These are phyloP conservation scores for Xanthoconium purpureum DNA, from an alignment of 768 basidiomycete species.

Conservation along the genomic window DNA sequence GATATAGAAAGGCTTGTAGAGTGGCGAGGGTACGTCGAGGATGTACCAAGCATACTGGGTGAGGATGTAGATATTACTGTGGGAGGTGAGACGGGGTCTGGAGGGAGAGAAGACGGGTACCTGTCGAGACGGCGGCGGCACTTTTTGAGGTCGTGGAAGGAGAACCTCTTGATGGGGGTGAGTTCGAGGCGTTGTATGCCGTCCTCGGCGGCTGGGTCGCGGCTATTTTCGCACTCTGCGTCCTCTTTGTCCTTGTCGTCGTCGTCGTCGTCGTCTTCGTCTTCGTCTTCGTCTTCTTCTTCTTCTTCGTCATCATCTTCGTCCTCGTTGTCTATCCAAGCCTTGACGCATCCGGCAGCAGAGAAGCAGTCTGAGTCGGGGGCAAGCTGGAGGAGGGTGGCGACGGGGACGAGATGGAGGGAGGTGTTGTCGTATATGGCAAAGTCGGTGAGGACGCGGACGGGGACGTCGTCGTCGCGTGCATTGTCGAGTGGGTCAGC, in stretches of 20 bases:
- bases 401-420: slow-evolving; percentile 39
- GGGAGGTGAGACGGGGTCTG: slow-evolving; percentile 9
- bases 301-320: slow-evolving; percentile 26
- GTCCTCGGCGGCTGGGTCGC: slow-evolving; percentile 1
- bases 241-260: slow-evolving; percentile 24
- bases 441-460: slow-evolving; percentile 56
- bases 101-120: slow-evolving; percentile 28
- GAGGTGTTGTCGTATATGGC: slow-evolving; percentile 44
- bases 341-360: slow-evolving; percentile 40
- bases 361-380: slow-evolving; percentile 27
- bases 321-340: slow-evolving; percentile 34
- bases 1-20: slow-evolving; percentile 45
- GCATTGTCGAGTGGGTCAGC: slow-evolving; percentile 23
- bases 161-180: slow-evolving; percentile 45
- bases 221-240: slow-evolving; percentile 6
- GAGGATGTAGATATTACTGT: slow-evolving; percentile 61
- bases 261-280: slow-evolving; percentile 23
- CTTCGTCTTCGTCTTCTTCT: slow-evolving; percentile 20
- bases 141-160: slow-evolving; percentile 40
- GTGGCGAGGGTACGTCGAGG: slow-evolving; percentile 44
- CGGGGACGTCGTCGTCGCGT: slow-evolving; percentile 43
- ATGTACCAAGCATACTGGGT: slow-evolving; percentile 72
- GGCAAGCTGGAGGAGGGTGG: slow-evolving; percentile 35
- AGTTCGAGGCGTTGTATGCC: slow-evolving; percentile 36
- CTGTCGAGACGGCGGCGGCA: slow-evolving; percentile 37